Base-by-base conservation (phyloP, 176 grass and related monocot species). In the Lolium rigidum region DNA sequence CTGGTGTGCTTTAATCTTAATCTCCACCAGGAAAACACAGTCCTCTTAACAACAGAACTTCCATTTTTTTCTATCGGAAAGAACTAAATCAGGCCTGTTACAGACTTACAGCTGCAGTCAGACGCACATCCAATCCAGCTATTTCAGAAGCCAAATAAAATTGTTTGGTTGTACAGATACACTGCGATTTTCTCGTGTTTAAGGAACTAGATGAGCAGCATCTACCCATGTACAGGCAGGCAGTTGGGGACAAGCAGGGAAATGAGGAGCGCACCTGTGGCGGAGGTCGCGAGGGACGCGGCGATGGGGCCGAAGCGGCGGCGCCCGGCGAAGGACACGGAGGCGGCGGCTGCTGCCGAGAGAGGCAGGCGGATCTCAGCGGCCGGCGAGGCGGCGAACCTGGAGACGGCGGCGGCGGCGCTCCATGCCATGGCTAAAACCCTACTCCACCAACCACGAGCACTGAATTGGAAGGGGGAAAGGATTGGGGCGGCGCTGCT, bases 351-450 rank as follows among this genome's bases (percentile, higher is more conserved):
- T 26, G 84, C 87, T 12, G 73, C 79, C 39, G 80, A 50, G 58
- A 95, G 44, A 22, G 93, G 88, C 38, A 70, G 48, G 46, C 75
- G 58, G 69, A 62, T 10, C 67, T 78, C 85, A 50, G 50, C 20
- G 50, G 74, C 43, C 24, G 90, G 26, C 68, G 62, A 81, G 44
- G 87, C 75, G 47, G 88, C 82, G 73, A 86, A 26, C 82, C 85
- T 84, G 65, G 81, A 83, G 21, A 81, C 77, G 61, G 74, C 59
- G 82, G 90, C 82, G 68, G 91, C 88, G 58, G 87, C 86, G 47
- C 68, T 95, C 93, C 88, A 95, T 63, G 93, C 85, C 93, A 95
- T 95, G 80, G 88, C 70, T 62, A 55, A 69, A 88, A 88, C 82
- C 82, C 86, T 88, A 87, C 60, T 74, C 46, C 54, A 79, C 49